Evolutionary conservation across 2,329 filamentous ascomycete species (phyloP).

Genomic region (Ophiostoma sp.): DNA sequence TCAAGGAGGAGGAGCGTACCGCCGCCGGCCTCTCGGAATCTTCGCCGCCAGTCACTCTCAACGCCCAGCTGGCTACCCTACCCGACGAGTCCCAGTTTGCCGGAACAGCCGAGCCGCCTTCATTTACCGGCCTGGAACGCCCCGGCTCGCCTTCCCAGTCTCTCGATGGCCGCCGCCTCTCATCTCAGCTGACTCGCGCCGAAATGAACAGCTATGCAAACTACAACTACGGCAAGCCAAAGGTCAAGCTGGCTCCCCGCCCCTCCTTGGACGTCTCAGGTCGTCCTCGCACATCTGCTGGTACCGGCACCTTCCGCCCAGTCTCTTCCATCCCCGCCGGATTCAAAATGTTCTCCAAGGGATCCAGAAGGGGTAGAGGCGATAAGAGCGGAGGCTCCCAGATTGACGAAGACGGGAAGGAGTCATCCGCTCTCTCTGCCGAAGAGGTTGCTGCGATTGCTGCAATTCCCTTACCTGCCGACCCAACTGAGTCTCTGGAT

Average conservation of each 20-base stretch:
- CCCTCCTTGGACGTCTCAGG: slow-evolving; percentile 64
- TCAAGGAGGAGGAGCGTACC: slow-evolving; percentile 33
- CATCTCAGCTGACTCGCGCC: slow-evolving; percentile 48
- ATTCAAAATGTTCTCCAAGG: slow-evolving; percentile 64
- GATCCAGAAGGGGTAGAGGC: slow-evolving; percentile 45
- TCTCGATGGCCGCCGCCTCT: slow-evolving; percentile 42
- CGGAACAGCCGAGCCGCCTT: slow-evolving; percentile 42
- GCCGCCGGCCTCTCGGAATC: slow-evolving; percentile 24
- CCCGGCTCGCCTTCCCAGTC: slow-evolving; percentile 47
- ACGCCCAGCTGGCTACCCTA: slow-evolving; percentile 47
- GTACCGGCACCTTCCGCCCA: slow-evolving; percentile 58
- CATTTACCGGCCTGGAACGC: slow-evolving; percentile 21
- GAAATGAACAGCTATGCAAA: slow-evolving; percentile 48
- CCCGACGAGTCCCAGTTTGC: slow-evolving; percentile 49
- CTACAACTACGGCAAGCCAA: slow-evolving; percentile 60
- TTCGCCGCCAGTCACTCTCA: slow-evolving; percentile 44
- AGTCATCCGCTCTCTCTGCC: neutral
- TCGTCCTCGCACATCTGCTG: slow-evolving; percentile 56
- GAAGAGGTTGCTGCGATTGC: neutral
- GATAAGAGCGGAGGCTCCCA: slow-evolving; percentile 29
- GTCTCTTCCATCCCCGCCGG: slow-evolving; percentile 75
- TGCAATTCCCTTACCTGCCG: slow-evolving; percentile 34
- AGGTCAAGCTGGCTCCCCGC: slow-evolving; percentile 82
- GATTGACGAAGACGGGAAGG: slow-evolving; percentile 16
- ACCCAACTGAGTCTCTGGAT: slow-evolving; percentile 31